Conservation (phyloP, 805 yeast species). For the Komagataella mondaviorum region DNA sequence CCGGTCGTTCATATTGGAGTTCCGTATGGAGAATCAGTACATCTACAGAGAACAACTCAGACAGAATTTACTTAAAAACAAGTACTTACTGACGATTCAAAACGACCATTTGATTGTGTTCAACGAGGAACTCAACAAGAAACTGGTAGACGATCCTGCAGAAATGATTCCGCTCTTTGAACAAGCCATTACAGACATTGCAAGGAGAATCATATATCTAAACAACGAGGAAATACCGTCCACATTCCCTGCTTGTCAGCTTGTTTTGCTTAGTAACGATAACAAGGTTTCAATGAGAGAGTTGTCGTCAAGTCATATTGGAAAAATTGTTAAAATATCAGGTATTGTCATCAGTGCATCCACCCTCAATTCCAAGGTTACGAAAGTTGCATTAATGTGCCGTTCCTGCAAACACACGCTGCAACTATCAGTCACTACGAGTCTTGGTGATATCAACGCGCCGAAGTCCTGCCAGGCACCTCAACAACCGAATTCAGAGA, state of each 20-base stretch:
- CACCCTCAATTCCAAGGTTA: conserved; percentile 78
- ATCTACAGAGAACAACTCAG: conserved; percentile 84
- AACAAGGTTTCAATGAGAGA: conserved; percentile 64
- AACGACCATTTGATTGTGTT: conserved; percentile 77
- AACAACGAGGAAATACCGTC: conserved; percentile 35
- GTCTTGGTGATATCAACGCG: conserved; percentile 56
- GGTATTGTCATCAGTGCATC: conserved; percentile 92
- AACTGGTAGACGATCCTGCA: conserved; percentile 72
- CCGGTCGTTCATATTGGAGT: conserved; percentile 71
- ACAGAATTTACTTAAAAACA: conserved; percentile 69
- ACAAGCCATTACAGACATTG: conserved; percentile 72
- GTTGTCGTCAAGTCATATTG: conserved; percentile 74
- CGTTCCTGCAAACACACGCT: conserved; percentile 76
- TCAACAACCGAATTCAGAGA: conserved; percentile 34
- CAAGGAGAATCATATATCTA: conserved; percentile 51
- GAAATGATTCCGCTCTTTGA: conserved; percentile 83
- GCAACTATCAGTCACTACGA: conserved; percentile 44
- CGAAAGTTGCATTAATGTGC: conserved; percentile 74
- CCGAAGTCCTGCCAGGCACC: conserved; percentile 58
- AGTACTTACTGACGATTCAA: conserved; percentile 60
- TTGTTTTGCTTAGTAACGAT: conserved; percentile 63
- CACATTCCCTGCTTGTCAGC: conserved; percentile 71
- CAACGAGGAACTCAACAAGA: conserved; percentile 81
- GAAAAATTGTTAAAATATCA: conserved; percentile 80
- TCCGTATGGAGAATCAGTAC: conserved; percentile 70